Evolutionary conservation across 1,139 yeast genomes (phyloP), one percentile per base, ranked within the genome.

Genomic region (Geotrichum restrictum): DNA sequence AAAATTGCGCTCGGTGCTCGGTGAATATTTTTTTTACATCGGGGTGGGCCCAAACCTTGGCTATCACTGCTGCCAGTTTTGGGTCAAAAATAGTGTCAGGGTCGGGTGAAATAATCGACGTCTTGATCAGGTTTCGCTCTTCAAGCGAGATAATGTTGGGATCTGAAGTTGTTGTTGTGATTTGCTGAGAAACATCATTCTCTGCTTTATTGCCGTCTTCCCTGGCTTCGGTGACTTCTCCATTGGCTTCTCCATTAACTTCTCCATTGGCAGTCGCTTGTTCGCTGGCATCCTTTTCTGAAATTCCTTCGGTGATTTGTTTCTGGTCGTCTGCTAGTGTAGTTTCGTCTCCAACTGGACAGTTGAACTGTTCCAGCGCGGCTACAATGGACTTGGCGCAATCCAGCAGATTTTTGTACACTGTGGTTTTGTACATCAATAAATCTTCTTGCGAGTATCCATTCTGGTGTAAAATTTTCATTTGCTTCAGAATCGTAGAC

Each of bases 401-500:
- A 60, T 83, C 88, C 62, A 81, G 69, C 32, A 83, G 69, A 64
- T 84, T 84, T 60, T 80, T 81, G 68, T 76, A 82, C 22, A 84
- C 85, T 60, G 83, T 82, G 1, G 86, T 85, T 63, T 78, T 79
- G 66, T 82, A 83, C 63, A 82, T 85, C 57, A 74, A 70, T 51
- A 80, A 67, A 62, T 84, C 89, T 52, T 80, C 82, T 56, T 74
- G 76, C 3, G 83, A 68, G 64, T 81, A 84, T 3, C 89, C 89
- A 60, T 80, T 76, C 63, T 82, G 85, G 64, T 84, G 88, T 56
- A 84, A 74, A 53, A 84, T 84, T 63, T 84, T 84, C 81, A 84
- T 84, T 67, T 84, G 91, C 64, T 83, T 84, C 42, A 84, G 79
- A 55, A 84, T 81, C 22, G 91, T 84, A 13, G 88, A 81, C 64